Evolutionary conservation across 371 early-diverging fungal species (phyloP).

Genomic region (Mucor ambiguus): DNA sequence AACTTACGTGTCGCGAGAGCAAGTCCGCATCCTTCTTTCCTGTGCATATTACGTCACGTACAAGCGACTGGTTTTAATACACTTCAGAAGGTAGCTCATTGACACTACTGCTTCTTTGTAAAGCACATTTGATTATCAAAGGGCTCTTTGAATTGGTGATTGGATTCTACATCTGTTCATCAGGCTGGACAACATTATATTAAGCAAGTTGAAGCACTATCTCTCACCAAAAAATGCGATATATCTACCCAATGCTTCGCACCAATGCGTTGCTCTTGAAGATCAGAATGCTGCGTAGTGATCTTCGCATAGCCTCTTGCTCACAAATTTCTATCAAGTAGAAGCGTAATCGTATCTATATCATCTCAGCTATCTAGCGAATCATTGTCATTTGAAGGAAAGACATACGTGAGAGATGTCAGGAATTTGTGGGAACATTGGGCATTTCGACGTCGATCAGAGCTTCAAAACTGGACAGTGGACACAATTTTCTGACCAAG

Average conservation of each 20-base stretch:
- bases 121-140: neutral
- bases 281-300: neutral
- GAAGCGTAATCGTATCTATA: neutral
- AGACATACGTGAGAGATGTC: neutral
- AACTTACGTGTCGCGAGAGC: constrained; percentile 25
- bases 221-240: neutral
- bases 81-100: neutral
- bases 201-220: neutral
- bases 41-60: constrained; percentile 10
- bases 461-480: neutral
- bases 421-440: neutral
- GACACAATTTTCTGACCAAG: neutral
- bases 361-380: neutral
- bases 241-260: neutral
- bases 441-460: neutral
- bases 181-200: neutral
- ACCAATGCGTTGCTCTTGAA: neutral
- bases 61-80: neutral
- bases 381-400: neutral
- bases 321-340: neutral
- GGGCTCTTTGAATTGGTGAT: neutral
- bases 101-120: neutral
- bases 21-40: constrained; percentile 11
- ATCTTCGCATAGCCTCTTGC: neutral
- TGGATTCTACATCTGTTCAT: neutral